Evolutionary conservation across 495 filamentous ascomycete genomes (phyloP).

Genomic region (Penicillium steckii): DNA sequence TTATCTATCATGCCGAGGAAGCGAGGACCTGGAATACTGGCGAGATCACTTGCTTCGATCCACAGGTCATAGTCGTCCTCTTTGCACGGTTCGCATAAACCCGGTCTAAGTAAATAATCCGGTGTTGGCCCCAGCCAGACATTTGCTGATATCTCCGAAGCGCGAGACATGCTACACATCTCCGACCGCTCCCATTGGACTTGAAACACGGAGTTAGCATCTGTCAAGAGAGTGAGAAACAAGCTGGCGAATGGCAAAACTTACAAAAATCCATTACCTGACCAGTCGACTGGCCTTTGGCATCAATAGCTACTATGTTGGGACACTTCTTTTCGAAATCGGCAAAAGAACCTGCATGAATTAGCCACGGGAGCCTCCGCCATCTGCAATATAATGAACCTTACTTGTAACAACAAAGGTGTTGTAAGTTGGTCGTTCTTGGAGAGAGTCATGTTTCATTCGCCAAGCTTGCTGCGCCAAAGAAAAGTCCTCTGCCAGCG

Average conservation of each 20-base stretch:
- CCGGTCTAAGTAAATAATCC: conserved; percentile 50
- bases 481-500: conserved; percentile 69
- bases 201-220: conserved; percentile 27
- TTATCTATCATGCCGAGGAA: conserved; percentile 58
- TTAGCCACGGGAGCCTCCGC: not conserved
- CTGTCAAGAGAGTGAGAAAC: not conserved
- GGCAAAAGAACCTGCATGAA: conserved; percentile 59
- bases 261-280: conserved; percentile 84
- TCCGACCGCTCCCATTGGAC: conserved; percentile 84
- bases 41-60: conserved; percentile 85
- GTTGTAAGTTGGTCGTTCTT: conserved; percentile 66
- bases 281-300: conserved; percentile 68
- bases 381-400: conserved; percentile 9
- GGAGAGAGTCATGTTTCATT: conserved; percentile 55
- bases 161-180: conserved; percentile 90
- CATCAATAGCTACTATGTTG: conserved; percentile 71
- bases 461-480: conserved; percentile 75
- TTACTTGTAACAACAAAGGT: conserved; percentile 76
- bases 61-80: conserved; percentile 62
- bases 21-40: conserved; percentile 58
- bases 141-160: conserved; percentile 82
- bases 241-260: conserved; percentile 18
- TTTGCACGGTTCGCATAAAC: conserved; percentile 18
- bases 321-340: conserved; percentile 72
- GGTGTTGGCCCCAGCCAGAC: conserved; percentile 91